A percentile compares a stretch with the other conserved stretches of the same genome.
Conservation (phyloP, 805 yeast genomes). For the Naumovozyma baii region DNA sequence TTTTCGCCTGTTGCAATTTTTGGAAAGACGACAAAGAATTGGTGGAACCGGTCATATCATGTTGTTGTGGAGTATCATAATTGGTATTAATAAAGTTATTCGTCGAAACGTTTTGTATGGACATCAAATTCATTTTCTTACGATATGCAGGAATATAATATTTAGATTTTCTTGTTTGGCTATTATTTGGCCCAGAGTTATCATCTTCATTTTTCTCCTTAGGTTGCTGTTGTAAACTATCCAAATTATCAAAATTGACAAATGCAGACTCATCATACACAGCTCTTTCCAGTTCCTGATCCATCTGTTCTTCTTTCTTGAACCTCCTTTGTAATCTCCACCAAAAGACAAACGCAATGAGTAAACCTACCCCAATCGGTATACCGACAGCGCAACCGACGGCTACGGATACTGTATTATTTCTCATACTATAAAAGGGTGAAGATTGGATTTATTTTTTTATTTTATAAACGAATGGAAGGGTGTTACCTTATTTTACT, state of each 20-base stretch:
- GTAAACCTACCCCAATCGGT: slow-evolving; percentile 35
- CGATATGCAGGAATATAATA: slow-evolving; percentile 33
- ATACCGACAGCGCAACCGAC: slow-evolving; percentile 48
- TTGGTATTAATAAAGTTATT: background rate
- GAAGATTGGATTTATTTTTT: no score
- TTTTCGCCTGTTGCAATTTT: background rate
- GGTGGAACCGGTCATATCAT: background rate
- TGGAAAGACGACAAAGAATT: background rate
- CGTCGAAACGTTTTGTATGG: background rate
- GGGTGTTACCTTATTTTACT: no score
- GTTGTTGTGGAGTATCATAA: background rate
- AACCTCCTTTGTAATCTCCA: slow-evolving; percentile 31
- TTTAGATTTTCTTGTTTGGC: background rate
- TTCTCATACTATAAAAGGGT: no score
- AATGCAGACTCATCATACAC: slow-evolving; percentile 31
- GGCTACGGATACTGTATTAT: slow-evolving; percentile 27
- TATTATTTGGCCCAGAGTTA: background rate
- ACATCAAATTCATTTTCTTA: slow-evolving; percentile 24
- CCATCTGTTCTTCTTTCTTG: slow-evolving; percentile 32
- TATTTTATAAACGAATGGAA: no score
- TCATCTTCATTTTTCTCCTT: background rate
- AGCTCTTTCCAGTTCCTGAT: slow-evolving; percentile 25
- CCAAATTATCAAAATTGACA: slow-evolving; percentile 22
- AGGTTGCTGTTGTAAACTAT: background rate
- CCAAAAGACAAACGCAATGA: slow-evolving; percentile 32